These are phyloP conservation scores for Dunaliella sp. DNA, from an alignment of 139 green algal species.

Conservation along the genomic window DNA sequence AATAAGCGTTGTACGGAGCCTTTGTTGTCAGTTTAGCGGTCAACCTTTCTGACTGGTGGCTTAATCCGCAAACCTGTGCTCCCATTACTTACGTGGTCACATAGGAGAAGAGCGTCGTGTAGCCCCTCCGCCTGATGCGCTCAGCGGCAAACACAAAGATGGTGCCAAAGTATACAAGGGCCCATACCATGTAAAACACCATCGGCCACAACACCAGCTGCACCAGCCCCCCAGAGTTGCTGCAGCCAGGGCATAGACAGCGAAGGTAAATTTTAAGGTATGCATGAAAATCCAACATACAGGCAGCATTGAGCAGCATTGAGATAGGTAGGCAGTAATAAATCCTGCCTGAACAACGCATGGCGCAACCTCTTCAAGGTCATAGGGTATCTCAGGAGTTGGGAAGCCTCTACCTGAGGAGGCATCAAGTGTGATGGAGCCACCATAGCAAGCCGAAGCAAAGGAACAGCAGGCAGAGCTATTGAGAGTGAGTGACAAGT, in stretches of 20 bases:
- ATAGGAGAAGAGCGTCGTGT: slow-evolving; percentile 67
- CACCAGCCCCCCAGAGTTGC: slow-evolving; percentile 15
- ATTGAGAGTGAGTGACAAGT: too few relatives aligned
- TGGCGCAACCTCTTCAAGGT: too few relatives aligned
- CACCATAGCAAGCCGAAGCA: too few relatives aligned
- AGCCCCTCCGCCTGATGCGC: slow-evolving; percentile 29
- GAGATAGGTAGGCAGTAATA: too few relatives aligned
- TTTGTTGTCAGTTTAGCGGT: not conserved
- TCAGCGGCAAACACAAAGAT: slow-evolving; percentile 68
- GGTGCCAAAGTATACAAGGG: slow-evolving; percentile 62
- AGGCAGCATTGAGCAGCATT: too few relatives aligned
- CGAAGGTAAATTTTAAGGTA: too few relatives aligned
- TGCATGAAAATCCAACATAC: too few relatives aligned
- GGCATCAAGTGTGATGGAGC: too few relatives aligned
- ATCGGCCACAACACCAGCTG: slow-evolving; percentile 56
- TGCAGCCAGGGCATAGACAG: not conserved
- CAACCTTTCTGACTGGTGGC: not conserved
- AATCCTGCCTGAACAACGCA: too few relatives aligned
- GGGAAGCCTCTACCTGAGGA: too few relatives aligned
- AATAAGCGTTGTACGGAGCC: not conserved
- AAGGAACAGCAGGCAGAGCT: too few relatives aligned
- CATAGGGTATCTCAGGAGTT: too few relatives aligned
- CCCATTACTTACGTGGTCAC: slow-evolving; percentile 24
- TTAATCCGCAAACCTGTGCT: not conserved
- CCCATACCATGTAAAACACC: slow-evolving; percentile 54